Evolutionary conservation across 2,329 filamentous ascomycete genomes (phyloP).

Genomic region (Ceratocystis huliohia): DNA sequence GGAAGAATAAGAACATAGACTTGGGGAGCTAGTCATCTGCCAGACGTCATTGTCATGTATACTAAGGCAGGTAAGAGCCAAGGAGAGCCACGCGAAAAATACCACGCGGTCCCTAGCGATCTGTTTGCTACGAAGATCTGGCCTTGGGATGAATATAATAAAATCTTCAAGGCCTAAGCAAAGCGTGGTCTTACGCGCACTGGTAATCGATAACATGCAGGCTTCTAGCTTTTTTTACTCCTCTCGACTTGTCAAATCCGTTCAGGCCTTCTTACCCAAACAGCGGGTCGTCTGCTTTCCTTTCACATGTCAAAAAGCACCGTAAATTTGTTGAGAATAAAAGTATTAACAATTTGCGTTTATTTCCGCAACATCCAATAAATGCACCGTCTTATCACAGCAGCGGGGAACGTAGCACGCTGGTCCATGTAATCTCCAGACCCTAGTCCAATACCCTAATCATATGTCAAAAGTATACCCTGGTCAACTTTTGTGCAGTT

Average conservation of each 20-base stretch:
- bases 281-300: not conserved
- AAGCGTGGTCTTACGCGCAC: not conserved
- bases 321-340: not conserved
- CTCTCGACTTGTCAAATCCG: not conserved
- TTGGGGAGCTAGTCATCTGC: not conserved
- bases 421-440: not conserved
- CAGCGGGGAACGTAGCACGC: not conserved
- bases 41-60: not conserved
- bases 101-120: too few relatives aligned
- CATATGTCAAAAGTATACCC: slow-evolving; percentile 3
- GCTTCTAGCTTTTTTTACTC: not conserved
- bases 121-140: too few relatives aligned
- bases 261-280: not conserved
- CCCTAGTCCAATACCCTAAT: not conserved
- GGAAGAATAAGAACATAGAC: not conserved
- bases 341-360: not conserved
- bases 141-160: too few relatives aligned
- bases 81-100: not conserved
- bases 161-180: too few relatives aligned
- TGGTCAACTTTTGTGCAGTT: not conserved
- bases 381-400: not conserved
- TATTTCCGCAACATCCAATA: not conserved
- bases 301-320: not conserved
- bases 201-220: not conserved
- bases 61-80: not conserved